phyloP scores from a whole-genome alignment of 169 alveolate genomes.

The Eimeria tenella region DNA sequence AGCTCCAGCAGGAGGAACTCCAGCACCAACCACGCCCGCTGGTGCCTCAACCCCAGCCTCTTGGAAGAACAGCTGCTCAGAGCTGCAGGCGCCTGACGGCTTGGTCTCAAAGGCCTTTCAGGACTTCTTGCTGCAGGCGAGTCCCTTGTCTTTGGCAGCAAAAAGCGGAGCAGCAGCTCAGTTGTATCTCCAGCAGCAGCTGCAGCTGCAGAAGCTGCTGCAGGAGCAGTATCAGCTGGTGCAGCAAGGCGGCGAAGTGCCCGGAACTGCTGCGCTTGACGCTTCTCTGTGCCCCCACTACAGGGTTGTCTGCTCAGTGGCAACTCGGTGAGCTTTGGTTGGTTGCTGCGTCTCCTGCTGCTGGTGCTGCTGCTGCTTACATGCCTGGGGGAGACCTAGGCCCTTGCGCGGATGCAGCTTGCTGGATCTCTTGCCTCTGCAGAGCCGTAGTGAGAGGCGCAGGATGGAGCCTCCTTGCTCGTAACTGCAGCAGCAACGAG shows the following conservation, averaged over 20 bases:
- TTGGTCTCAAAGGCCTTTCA: constrained; percentile 8
- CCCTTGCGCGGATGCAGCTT: not conserved
- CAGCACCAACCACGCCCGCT: not conserved
- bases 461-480: not conserved
- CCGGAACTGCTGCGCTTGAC: constrained; percentile 16
- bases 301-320: constrained; percentile 31
- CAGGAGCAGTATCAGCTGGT: constrained; percentile 18
- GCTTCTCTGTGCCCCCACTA: constrained; percentile 58
- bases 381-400: not conserved
- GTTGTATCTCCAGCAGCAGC: constrained; percentile 52
- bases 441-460: too few relatives aligned
- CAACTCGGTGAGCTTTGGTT: not conserved
- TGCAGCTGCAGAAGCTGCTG: constrained; percentile 61
- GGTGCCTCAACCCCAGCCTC: constrained; percentile 34
- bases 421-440: too few relatives aligned
- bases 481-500: not conserved
- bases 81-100: constrained; percentile 19
- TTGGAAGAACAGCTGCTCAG: not conserved
- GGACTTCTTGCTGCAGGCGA: constrained; percentile 46
- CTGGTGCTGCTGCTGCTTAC: constrained; percentile 48
- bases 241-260: constrained; percentile 9
- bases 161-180: constrained; percentile 40
- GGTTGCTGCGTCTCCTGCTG: not conserved
- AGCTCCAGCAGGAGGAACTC: not conserved
- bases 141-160: constrained; percentile 34